phyloP scores from a whole-genome alignment of 176 grass and related monocot species.

The Tuctoria greenei region DNA sequence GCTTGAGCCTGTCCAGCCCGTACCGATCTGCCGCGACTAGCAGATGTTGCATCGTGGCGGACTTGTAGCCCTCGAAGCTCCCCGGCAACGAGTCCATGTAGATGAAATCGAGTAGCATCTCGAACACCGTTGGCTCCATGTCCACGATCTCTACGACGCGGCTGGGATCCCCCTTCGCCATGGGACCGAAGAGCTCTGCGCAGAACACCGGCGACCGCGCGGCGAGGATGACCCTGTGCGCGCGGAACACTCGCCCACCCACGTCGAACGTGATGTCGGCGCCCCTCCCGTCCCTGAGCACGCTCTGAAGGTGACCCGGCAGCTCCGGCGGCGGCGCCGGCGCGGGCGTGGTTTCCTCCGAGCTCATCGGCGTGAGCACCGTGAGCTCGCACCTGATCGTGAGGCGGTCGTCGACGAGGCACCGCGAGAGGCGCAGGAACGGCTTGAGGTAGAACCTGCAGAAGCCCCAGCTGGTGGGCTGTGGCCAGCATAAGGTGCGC shows the following conservation, averaged over 20 bases:
- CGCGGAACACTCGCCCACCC: neutral
- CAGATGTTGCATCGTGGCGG: neutral
- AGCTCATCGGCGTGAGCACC: neutral
- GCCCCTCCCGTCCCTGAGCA: neutral
- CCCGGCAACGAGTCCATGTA: neutral
- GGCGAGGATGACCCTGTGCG: neutral
- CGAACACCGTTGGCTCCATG: neutral
- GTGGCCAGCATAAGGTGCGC: neutral
- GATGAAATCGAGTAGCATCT: neutral
- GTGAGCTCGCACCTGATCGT: conserved; percentile 15
- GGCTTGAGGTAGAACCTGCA: neutral
- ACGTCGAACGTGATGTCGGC: neutral
- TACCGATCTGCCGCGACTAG: neutral
- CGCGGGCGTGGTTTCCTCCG: neutral
- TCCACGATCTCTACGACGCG: neutral
- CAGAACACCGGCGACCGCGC: neutral
- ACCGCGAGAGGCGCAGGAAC: neutral
- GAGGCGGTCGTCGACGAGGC: neutral
- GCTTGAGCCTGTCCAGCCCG: neutral
- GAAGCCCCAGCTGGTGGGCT: neutral
- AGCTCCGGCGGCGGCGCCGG: neutral
- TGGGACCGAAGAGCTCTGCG: neutral
- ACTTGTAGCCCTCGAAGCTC: too few relatives aligned
- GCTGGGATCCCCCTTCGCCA: neutral
- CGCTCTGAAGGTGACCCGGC: neutral